These are phyloP conservation scores for Sphagnum tenellum DNA, from an alignment of 225 moss, liverwort and hornwort species.

Conservation along the genomic window DNA sequence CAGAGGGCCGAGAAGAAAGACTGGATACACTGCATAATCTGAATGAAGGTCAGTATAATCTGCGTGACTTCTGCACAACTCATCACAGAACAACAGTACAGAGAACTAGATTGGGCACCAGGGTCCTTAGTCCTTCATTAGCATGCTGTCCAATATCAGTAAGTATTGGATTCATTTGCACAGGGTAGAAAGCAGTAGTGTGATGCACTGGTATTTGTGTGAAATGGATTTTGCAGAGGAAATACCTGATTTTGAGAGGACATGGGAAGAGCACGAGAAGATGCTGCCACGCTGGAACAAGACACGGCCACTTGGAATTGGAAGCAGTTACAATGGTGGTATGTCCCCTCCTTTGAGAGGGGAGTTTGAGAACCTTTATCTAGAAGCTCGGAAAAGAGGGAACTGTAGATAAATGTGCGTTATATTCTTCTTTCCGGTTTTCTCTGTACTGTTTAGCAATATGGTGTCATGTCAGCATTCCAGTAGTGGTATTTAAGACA, in stretches of 20 bases:
- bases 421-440: too few species aligned
- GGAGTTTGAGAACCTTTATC: background rate
- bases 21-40: conserved; percentile 51
- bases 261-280: conserved; percentile 40
- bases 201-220: too few species aligned
- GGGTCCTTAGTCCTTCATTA: too few species aligned
- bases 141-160: too few species aligned
- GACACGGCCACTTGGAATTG: conserved; percentile 34
- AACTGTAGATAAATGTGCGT: background rate
- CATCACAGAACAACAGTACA: too few species aligned
- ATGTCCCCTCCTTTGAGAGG: conserved; percentile 5
- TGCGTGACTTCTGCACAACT: background rate
- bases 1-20: conserved; percentile 46
- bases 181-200: too few species aligned
- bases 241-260: conserved; percentile 33
- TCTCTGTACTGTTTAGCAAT: too few species aligned
- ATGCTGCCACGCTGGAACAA: conserved; percentile 37
- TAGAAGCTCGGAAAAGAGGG: conserved; percentile 1
- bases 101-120: too few species aligned
- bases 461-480: background rate
- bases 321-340: conserved; percentile 26
- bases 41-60: conserved; percentile 27
- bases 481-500: background rate
- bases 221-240: conserved; percentile 22
- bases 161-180: too few species aligned